Evolutionary conservation across 2,329 filamentous ascomycete genomes (phyloP), one percentile per base, ranked within the genome.

Genomic region (Sordariomycetes sp.): DNA sequence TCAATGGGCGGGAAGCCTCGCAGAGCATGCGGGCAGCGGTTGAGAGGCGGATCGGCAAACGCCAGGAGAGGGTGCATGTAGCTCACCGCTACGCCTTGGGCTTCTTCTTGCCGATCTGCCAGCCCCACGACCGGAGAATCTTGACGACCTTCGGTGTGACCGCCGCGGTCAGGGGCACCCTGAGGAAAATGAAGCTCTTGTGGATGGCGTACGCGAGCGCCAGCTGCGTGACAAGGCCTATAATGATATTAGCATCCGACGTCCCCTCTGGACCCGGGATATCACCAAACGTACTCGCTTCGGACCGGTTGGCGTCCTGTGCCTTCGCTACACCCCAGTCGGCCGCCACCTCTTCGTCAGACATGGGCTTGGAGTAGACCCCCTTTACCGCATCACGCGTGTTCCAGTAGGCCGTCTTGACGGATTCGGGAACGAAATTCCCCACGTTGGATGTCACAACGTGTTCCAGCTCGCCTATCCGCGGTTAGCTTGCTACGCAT

Each of bases 121-220:
- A 97, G 5, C 94, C 94, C 90, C 93, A 96, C 14, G 83, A 80
- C 62, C 93, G 79, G 32, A 99, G 76, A 14, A 85, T 82, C 73
- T 90, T 95, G 66, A 97, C 94, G n/a, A 97, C 86, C 73, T 95
- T 97, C 1, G 94, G 94, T 10, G 90, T 91, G 37, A 97, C 79
- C 2, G 91, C 93, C 14, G 90, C 91, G 1, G 94, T 94, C 62
- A 97, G 74, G 10, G 94, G 94, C 11, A 99, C 90, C n/a, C 94
- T 84, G 63, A 97, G 72, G 72, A 99, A 96, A 67, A 99, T 97
- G 71, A 97, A 90, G 65, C 89, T 95, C 76, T 99, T 99, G 79
- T 99, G 94, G 60, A 99, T 90, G 32, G 93, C 93, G 68, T 99
- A 99, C 14, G 94, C 94, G 54, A 99, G 80, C 18, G 90, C 91